A percentile compares a stretch with the other conserved stretches of the same genome.
phyloP scores from a whole-genome alignment of 2,329 filamentous ascomycete genomes.

The Calonectria naviculata region DNA sequence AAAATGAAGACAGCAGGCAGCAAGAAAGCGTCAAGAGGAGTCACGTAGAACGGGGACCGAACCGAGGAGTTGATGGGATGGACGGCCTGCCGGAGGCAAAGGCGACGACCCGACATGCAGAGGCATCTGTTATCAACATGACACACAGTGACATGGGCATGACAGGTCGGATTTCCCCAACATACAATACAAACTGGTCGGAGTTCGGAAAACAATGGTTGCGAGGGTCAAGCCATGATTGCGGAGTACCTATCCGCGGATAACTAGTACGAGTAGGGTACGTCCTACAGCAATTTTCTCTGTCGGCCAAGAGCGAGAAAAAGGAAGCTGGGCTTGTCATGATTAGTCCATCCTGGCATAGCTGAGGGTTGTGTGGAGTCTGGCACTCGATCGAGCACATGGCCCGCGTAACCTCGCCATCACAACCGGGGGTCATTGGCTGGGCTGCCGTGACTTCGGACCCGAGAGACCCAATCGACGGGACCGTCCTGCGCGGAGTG shows the following conservation, averaged over 20 bases:
- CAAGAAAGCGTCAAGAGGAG: neutral
- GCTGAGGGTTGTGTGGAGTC: conserved; percentile 17
- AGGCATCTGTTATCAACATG: conserved; percentile 12
- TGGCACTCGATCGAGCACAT: conserved; percentile 2
- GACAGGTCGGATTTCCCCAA: neutral
- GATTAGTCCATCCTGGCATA: neutral
- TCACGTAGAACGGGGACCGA: neutral
- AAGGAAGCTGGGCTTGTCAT: neutral
- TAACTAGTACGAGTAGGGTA: neutral
- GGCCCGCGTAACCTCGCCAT: neutral
- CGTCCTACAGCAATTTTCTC: neutral
- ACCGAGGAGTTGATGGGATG: neutral
- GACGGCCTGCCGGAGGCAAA: neutral
- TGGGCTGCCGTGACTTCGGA: neutral
- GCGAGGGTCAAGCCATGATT: neutral
- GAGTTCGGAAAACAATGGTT: neutral
- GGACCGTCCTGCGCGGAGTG: neutral
- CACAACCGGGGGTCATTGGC: neutral
- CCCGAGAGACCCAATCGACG: conserved; percentile 2
- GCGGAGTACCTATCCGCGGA: neutral
- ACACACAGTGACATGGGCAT: conserved; percentile 3
- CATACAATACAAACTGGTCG: conserved; percentile 3
- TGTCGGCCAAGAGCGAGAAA: neutral
- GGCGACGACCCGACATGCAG: conserved; percentile 9
- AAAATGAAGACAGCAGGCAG: neutral